These are phyloP conservation scores for Puccinia triticina DNA, from an alignment of 1,284 basidiomycete genomes.

Conservation along the genomic window DNA sequence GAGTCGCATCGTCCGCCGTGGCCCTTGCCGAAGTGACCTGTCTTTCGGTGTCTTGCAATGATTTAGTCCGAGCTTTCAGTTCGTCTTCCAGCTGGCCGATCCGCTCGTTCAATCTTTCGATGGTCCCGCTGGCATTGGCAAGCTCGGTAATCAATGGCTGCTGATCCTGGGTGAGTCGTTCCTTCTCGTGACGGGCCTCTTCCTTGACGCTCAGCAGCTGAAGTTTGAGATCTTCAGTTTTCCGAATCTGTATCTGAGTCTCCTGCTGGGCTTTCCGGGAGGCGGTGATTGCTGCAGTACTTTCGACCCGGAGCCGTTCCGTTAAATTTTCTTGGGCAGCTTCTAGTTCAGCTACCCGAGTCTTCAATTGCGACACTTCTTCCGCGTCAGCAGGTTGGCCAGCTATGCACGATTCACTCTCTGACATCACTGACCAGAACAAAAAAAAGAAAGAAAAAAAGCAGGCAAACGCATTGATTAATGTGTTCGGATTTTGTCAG, in stretches of 20 bases:
- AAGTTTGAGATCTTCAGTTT: conserved; percentile 44
- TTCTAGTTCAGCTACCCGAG: conserved; percentile 37
- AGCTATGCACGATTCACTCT: conserved; percentile 27
- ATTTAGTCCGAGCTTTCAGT: conserved; percentile 43
- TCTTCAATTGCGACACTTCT: conserved; percentile 6
- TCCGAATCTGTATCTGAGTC: conserved; percentile 30
- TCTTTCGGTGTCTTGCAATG: conserved; percentile 51
- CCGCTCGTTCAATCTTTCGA: conserved; percentile 32
- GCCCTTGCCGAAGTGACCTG: conserved; percentile 46
- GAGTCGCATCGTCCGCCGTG: conserved; percentile 63
- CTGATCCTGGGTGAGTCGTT: conserved; percentile 32
- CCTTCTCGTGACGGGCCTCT: conserved; percentile 34
- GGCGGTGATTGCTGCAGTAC: conserved; percentile 18
- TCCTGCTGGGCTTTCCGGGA: conserved; percentile 44
- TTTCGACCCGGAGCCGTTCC: conserved; percentile 28
- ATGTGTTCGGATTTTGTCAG: not conserved
- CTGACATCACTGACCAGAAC: conserved; percentile 32
- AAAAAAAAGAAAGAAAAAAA: no score
- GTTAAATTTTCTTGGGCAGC: conserved; percentile 15
- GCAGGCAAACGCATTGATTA: not conserved
- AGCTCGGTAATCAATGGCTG: conserved; percentile 33
- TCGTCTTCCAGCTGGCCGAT: conserved; percentile 39
- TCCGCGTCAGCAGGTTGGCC: conserved; percentile 23
- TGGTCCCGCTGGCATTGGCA: conserved; percentile 20
- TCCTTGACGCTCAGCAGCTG: conserved; percentile 39